Evolutionary conservation across 495 filamentous ascomycete species (phyloP), one percentile per base, ranked within the genome.

Genomic region (Chaetomium fimeti): DNA sequence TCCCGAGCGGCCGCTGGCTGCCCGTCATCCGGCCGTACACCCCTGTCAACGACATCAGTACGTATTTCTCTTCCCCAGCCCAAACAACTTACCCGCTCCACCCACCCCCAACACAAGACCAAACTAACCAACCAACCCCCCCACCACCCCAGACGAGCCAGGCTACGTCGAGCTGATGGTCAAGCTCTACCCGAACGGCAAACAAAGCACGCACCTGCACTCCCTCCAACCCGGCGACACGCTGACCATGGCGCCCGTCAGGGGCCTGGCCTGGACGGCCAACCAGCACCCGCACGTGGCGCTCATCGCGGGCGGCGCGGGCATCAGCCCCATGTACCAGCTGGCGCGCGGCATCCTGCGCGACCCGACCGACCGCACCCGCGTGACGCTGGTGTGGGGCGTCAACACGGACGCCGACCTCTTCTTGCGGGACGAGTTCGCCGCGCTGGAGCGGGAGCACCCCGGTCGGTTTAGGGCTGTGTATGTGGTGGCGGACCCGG

Each of bases 311-410:
- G 86, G 86, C 32, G 86, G 85, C 16, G 84, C 85, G 0, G 86
- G 86, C 32, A 87, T 89, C 63, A 87, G 85, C 4, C 85, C 86
- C 32, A 83, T 85, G 64, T 87, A 83, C 68, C 85, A 88, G 70
- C 78, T 89, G 0, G 74, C 79, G 15, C 83, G 79, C 55, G 85
- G 85, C 38, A 87, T 88, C 64, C 76, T 90, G 60, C 74, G 77
- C 45, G 87, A 88, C 65, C 85, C 87, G 3, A 69, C 78, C 3
- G 87, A 90, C 59, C 78, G 76, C 38, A 89, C 87, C 2, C 84
- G 83, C 65, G 78, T 90, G 28, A 87, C 82, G 0, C 77, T 90
- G 0, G 77, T 90, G 9, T 89, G 87, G 71, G 87, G 87, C 38
- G 85, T 87, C 51, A 86, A 89, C 56, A 83, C 79, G 7, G 85